These are phyloP conservation scores for Cladosporium sp. DNA, from an alignment of 2,329 filamentous ascomycete species.

Conservation along the genomic window DNA sequence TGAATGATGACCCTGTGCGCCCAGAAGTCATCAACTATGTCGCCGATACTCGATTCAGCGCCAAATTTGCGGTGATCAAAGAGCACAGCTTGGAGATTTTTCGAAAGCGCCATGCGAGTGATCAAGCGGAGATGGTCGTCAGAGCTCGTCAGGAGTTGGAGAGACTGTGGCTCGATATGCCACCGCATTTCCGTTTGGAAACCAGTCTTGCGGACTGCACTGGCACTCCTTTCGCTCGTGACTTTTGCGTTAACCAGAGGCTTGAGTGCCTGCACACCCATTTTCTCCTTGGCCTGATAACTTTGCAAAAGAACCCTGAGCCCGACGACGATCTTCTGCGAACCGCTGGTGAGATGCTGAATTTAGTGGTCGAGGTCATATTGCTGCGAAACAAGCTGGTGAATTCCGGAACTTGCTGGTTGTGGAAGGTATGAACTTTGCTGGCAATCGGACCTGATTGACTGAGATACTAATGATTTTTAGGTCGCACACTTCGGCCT, in stretches of 20 bases:
- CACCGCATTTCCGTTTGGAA: slow-evolving; percentile 19
- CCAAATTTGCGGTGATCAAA: slow-evolving; percentile 29
- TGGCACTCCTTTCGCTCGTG: slow-evolving; percentile 22
- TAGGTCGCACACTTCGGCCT: slow-evolving; percentile 34
- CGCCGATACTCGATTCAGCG: slow-evolving; percentile 29
- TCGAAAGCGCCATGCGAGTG: slow-evolving; percentile 17
- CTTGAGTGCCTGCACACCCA: slow-evolving; percentile 33
- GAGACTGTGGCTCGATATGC: slow-evolving; percentile 26
- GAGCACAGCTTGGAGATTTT: slow-evolving; percentile 32
- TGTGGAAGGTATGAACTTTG: slow-evolving; percentile 28
- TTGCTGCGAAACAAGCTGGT: slow-evolving; percentile 27
- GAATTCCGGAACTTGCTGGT: slow-evolving; percentile 32
- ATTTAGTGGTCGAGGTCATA: slow-evolving; percentile 27
- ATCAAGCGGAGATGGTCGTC: background rate
- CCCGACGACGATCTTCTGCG: slow-evolving; percentile 24
- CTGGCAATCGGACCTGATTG: slow-evolving; percentile 10
- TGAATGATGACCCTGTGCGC: background rate
- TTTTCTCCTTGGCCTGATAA: slow-evolving; percentile 28
- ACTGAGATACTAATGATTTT: background rate
- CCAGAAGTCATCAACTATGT: slow-evolving; percentile 20
- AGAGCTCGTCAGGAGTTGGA: slow-evolving; percentile 5
- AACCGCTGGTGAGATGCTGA: slow-evolving; percentile 28
- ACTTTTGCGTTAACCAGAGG: slow-evolving; percentile 30
- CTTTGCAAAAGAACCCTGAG: slow-evolving; percentile 21
- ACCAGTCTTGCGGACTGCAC: background rate